Percentiles rank a stretch among this genome's conserved stretches.
These are phyloP conservation scores for Cyclospora cayetanensis DNA, from an alignment of 169 alveolate genomes.

Conservation along the genomic window DNA sequence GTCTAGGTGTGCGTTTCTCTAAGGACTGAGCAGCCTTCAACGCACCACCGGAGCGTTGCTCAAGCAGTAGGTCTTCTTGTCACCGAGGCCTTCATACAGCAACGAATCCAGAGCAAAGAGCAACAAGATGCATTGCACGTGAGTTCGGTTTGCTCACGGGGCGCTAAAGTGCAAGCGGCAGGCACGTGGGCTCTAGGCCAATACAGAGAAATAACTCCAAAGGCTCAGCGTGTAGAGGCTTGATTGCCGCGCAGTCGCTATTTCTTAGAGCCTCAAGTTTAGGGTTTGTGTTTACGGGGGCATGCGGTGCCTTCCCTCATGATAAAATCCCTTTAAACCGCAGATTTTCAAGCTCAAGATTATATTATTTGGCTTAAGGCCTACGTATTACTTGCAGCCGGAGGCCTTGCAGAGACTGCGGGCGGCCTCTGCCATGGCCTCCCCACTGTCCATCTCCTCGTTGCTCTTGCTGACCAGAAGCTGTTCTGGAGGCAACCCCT, in stretches of 20 bases:
- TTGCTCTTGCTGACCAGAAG: too few species aligned
- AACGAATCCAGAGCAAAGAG: too few species aligned
- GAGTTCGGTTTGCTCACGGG: too few species aligned
- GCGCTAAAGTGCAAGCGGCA: too few species aligned
- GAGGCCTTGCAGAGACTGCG: constrained; percentile 20
- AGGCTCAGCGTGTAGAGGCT: not conserved
- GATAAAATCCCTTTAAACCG: too few species aligned
- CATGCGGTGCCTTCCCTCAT: too few species aligned
- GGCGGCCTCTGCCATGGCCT: constrained; percentile 6
- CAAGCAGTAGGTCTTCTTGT: not conserved
- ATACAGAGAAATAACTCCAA: too few species aligned
- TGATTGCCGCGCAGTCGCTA: not conserved
- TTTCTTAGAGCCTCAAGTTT: not conserved
- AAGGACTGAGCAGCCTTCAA: too few species aligned
- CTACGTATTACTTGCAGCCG: not conserved
- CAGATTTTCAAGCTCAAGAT: not conserved
- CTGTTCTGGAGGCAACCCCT: too few species aligned
- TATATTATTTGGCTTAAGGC: not conserved
- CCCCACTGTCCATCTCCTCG: not conserved
- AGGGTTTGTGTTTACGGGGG: not conserved
- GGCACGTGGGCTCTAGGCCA: not conserved
- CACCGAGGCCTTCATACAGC: not conserved
- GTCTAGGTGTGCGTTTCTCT: too few species aligned
- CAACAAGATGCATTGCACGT: too few species aligned
- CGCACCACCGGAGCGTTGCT: too few species aligned